Conservation (phyloP, 2,329 filamentous ascomycete genomes). For the Fusarium sp. region DNA sequence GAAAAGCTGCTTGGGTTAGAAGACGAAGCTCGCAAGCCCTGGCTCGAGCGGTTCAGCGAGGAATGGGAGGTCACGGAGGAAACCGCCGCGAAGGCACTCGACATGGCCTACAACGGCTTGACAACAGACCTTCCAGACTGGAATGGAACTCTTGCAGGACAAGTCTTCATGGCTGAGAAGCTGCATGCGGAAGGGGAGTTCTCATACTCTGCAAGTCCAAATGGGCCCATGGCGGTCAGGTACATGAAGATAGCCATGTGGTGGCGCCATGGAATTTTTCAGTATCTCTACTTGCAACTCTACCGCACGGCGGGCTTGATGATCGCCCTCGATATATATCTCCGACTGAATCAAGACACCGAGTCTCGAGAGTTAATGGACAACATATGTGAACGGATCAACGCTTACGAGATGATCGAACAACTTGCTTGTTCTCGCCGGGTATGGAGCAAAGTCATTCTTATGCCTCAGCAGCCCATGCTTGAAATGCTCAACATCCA, state of each 20-base stretch:
- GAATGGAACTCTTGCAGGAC: constrained; percentile 10
- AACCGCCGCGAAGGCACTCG: constrained; percentile 9
- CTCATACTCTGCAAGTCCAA: constrained; percentile 10
- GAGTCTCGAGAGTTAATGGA: neutral
- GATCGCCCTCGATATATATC: constrained; percentile 13
- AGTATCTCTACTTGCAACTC: constrained; percentile 23
- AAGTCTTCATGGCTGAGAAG: constrained; percentile 1
- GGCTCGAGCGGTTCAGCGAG: constrained; percentile 18
- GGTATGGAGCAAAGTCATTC: constrained; percentile 3
- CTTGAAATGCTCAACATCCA: constrained; percentile 11
- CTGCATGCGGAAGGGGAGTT: neutral
- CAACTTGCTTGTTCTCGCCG: constrained; percentile 5
- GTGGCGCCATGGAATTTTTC: constrained; percentile 33
- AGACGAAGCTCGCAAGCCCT: neutral
- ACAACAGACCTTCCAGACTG: neutral
- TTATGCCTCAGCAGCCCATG: neutral
- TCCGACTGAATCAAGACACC: neutral
- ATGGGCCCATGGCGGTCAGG: constrained; percentile 9
- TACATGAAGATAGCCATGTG: constrained; percentile 26
- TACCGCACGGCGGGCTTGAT: constrained; percentile 28
- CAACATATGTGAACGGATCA: neutral
- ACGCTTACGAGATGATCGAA: neutral
- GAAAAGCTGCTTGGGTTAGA: constrained; percentile 4
- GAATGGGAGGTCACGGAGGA: constrained; percentile 14
- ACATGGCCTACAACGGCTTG: constrained; percentile 19